Conservation (phyloP, 768 basidiomycete species). For the Rhizopogon vinicolor region DNA sequence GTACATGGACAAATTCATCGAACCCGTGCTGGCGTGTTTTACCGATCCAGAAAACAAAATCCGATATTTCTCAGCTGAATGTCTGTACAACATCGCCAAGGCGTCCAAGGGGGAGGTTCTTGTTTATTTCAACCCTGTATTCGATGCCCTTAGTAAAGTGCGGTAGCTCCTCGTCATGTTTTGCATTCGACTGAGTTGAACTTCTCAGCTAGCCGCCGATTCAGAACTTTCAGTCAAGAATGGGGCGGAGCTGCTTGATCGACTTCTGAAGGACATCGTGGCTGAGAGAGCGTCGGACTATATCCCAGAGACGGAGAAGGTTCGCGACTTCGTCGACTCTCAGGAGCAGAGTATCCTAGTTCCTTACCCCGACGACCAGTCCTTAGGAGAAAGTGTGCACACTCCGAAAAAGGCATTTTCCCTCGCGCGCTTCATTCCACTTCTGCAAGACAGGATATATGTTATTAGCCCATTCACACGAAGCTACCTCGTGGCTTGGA, state of each 20-base stretch:
- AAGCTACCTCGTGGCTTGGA: conserved; percentile 96
- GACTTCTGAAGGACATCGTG: conserved; percentile 97
- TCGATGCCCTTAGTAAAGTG: conserved; percentile 96
- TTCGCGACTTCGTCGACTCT: conserved; percentile 40
- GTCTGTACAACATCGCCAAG: conserved; percentile 96
- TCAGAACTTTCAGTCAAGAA: conserved; percentile 96
- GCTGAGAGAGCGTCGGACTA: conserved; percentile 95
- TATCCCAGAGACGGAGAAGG: conserved; percentile 77
- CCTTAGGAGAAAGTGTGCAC: conserved; percentile 27
- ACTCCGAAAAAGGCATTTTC: conserved; percentile 80
- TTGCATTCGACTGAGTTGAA: conserved; percentile 7
- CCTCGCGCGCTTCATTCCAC: conserved; percentile 88
- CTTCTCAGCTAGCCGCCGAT: conserved; percentile 83
- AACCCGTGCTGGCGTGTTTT: conserved; percentile 86
- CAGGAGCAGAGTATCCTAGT: conserved; percentile 57
- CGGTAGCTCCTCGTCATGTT: conserved; percentile 2
- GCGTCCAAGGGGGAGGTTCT: conserved; percentile 96
- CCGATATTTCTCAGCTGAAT: conserved; percentile 96
- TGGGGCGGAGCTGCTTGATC: conserved; percentile 93
- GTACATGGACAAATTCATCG: conserved; percentile 91
- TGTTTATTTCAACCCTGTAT: conserved; percentile 97
- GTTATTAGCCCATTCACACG: conserved; percentile 95
- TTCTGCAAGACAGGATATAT: conserved; percentile 89
- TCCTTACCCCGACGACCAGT: conserved; percentile 50
- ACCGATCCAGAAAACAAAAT: conserved; percentile 92